These are phyloP conservation scores for Citrullus mucosospermus DNA, from an alignment of 306 rosid genomes.

Conservation along the genomic window DNA sequence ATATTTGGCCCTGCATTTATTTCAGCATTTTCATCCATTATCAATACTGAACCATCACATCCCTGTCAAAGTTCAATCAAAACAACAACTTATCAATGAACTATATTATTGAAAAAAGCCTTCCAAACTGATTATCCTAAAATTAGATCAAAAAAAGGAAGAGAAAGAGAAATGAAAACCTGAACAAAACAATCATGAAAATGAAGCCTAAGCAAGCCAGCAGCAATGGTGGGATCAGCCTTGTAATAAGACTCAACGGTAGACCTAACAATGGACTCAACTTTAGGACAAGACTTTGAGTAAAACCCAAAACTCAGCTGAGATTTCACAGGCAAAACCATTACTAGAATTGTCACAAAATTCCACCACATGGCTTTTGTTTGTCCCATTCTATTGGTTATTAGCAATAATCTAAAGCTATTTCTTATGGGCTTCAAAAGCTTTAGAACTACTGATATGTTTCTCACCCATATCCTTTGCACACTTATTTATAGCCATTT, in stretches of 20 bases:
- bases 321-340: slow-evolving; percentile 22
- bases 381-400: background rate
- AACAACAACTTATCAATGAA: background rate
- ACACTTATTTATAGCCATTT: background rate
- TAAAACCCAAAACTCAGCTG: slow-evolving; percentile 52
- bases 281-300: slow-evolving; percentile 50
- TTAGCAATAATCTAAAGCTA: background rate
- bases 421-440: background rate
- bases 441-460: background rate
- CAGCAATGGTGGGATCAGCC: slow-evolving; percentile 43
- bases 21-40: slow-evolving; percentile 31
- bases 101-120: no score
- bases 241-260: slow-evolving; percentile 40
- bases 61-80: slow-evolving; percentile 24
- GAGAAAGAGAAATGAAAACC: slow-evolving; percentile 4
- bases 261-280: slow-evolving; percentile 46
- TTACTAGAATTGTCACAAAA: slow-evolving; percentile 21
- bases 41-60: slow-evolving; percentile 50
- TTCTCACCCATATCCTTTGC: background rate
- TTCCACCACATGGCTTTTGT: slow-evolving; percentile 21
- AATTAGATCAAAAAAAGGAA: background rate
- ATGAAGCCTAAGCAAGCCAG: slow-evolving; percentile 58
- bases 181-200: slow-evolving; percentile 51
- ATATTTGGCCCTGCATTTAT: slow-evolving; percentile 33
- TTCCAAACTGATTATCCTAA: no score